Percentiles rank a stretch among this genome's conserved stretches.
phyloP scores from a whole-genome alignment of 208 protist species.

The Wallacemonas rigidus region DNA sequence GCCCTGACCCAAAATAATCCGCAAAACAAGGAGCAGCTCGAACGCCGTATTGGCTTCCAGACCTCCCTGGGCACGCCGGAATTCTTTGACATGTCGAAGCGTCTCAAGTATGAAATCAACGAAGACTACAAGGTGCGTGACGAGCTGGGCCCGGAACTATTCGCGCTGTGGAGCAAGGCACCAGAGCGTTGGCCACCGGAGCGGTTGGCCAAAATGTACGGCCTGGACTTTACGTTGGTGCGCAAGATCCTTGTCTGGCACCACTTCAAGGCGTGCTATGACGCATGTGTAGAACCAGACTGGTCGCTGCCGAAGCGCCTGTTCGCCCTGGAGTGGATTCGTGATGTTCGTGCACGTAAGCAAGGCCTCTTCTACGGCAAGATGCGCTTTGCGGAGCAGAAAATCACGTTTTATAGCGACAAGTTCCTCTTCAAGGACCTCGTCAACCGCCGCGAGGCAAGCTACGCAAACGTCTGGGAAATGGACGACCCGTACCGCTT shows the following conservation, averaged over 20 bases:
- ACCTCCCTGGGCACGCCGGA: slow-evolving; percentile 92
- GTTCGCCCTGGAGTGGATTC: slow-evolving; percentile 93
- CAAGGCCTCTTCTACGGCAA: slow-evolving; percentile 92
- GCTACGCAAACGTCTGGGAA: slow-evolving; percentile 94
- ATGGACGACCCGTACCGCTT: slow-evolving; percentile 96
- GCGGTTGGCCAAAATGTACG: slow-evolving; percentile 93
- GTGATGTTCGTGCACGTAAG: slow-evolving; percentile 88
- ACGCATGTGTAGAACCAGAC: slow-evolving; percentile 93
- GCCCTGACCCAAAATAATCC: slow-evolving; percentile 90
- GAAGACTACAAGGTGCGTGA: slow-evolving; percentile 95
- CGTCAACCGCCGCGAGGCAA: slow-evolving; percentile 92
- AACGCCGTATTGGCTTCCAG: slow-evolving; percentile 89
- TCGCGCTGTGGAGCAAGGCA: slow-evolving; percentile 92
- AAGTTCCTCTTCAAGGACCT: slow-evolving; percentile 93
- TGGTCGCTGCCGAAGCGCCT: slow-evolving; percentile 93
- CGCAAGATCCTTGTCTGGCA: slow-evolving; percentile 94
- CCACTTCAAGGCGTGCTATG: slow-evolving; percentile 94
- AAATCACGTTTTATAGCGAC: slow-evolving; percentile 94
- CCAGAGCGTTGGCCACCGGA: slow-evolving; percentile 94
- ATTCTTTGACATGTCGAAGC: slow-evolving; percentile 94
- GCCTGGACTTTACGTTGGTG: slow-evolving; percentile 91
- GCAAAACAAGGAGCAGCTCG: slow-evolving; percentile 86
- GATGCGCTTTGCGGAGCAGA: slow-evolving; percentile 93
- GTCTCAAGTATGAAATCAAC: slow-evolving; percentile 93
- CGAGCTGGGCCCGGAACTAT: slow-evolving; percentile 93